Conservation (phyloP, 306 rosid genomes). For the Inga leiocalycina region DNA sequence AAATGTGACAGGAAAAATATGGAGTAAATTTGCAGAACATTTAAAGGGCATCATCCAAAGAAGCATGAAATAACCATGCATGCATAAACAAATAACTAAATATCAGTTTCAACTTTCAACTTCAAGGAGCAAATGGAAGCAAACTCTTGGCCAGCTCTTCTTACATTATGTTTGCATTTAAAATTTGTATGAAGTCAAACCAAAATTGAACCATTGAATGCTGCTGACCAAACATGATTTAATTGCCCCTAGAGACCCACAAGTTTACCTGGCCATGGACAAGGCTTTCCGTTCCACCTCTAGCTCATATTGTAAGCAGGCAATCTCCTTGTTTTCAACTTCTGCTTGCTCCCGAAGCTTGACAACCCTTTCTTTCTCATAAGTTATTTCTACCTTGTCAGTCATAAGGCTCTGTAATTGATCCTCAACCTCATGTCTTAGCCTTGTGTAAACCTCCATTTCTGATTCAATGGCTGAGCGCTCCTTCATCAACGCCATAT, state of each 20-base stretch:
- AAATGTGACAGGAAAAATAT: neutral
- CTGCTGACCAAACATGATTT: conserved; percentile 19
- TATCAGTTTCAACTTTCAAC: conserved; percentile 13
- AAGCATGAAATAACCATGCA: neutral
- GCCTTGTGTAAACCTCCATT: conserved; percentile 79
- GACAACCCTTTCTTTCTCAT: conserved; percentile 78
- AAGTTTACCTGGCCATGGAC: conserved; percentile 95
- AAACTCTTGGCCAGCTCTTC: neutral
- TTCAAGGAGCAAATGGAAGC: neutral
- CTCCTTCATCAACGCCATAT: conserved; percentile 65
- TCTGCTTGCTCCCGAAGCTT: conserved; percentile 87
- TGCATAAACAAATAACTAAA: neutral
- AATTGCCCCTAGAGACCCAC: conserved; percentile 22
- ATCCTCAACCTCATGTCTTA: conserved; percentile 86
- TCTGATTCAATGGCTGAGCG: conserved; percentile 84
- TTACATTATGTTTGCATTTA: conserved; percentile 15
- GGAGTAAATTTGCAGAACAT: neutral
- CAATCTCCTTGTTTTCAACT: conserved; percentile 76
- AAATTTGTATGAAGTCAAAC: neutral
- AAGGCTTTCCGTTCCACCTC: conserved; percentile 97
- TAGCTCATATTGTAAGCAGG: conserved; percentile 87
- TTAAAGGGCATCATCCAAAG: neutral
- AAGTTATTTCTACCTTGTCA: conserved; percentile 76
- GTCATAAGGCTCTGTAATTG: conserved; percentile 76
- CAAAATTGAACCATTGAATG: conserved; percentile 24